Base-by-base conservation (phyloP, 2,329 filamentous ascomycete species). In the Thelonectria discophora region DNA sequence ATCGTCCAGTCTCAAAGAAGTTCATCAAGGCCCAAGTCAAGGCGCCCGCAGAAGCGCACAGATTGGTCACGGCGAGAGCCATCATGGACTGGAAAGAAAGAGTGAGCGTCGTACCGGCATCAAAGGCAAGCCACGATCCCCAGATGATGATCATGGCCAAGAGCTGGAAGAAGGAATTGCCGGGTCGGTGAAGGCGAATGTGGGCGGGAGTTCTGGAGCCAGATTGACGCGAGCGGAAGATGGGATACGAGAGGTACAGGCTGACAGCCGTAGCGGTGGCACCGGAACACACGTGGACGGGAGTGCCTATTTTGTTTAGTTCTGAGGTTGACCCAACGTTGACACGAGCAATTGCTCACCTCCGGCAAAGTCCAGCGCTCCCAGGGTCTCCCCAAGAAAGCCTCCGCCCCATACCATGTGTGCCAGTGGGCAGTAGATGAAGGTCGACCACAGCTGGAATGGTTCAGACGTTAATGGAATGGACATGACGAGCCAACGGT, bases 1-100 rank as follows among this genome's bases (percentile, higher is more conserved):
- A 84, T 5, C 59, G 50, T 9, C 64, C 57, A 1, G 64, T 65
- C 21, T 65, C 64, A 40, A 53, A 64, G 46, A 37, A 65, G 46
- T 46, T 64, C 46, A 60, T 64, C 24, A 65, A 27, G 2, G 34
- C 58, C 64, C 64, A 65, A 5, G 64, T 65, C 3, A 65, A 17
- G 2, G 61, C 61, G 2, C 61, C 64, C 6, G 64, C 42, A 1
- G 64, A 60, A 3, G 64, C 64, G 18, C 64, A 65, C 5, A 64
- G 51, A 30, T 65, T 65, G 1, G 64, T 65, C 10, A 65, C 64
- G 1, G 64, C 51, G 7, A 65, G 58, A 17, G 64, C 64, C 64
- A 65, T 65, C 4, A 65, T n/a, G 1, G 64, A 65, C 51, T 65
- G 61, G 51, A 65, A 65, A 13, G 58, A 61, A 2, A 65, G 64